Conservation (phyloP, 306 rosid species). For the Boehmeria nivea region DNA sequence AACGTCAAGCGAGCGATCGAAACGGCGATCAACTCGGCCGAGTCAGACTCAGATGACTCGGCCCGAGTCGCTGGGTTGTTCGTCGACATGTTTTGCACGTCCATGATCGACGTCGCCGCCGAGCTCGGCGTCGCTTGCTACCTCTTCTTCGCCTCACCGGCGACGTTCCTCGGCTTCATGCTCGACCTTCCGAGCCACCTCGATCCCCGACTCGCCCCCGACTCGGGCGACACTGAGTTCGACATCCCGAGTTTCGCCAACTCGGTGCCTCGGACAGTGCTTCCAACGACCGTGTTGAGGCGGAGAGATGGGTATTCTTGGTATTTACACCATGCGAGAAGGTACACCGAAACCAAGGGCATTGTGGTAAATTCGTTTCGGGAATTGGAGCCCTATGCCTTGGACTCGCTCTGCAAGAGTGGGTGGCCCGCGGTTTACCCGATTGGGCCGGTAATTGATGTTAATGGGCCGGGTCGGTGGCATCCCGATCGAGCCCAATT, state of each 20-base stretch:
- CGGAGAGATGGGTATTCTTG: conserved; percentile 37
- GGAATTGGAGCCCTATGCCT: conserved; percentile 9
- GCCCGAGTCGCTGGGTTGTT: too few relatives aligned
- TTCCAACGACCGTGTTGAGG: background rate
- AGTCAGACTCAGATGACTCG: background rate
- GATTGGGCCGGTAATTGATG: too few relatives aligned
- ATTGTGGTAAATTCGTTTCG: conserved; percentile 25
- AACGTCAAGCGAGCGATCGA: background rate
- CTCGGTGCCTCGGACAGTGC: background rate
- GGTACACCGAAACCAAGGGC: conserved; percentile 13
- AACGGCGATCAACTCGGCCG: conserved; percentile 12
- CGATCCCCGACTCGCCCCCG: conserved; percentile 1
- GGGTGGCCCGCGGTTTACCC: background rate
- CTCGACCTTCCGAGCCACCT: conserved; percentile 6
- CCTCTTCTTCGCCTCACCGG: conserved; percentile 25
- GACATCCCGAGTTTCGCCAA: conserved; percentile 18
- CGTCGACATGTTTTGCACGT: too few relatives aligned
- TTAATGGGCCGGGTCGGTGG: background rate
- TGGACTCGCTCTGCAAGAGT: background rate
- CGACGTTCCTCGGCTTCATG: conserved; percentile 10
- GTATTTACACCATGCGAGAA: conserved; percentile 28
- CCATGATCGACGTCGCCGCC: conserved; percentile 27
- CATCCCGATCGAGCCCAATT: too few relatives aligned
- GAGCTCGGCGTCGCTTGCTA: conserved; percentile 24
- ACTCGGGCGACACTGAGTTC: background rate